Percentiles rank a stretch among this genome's conserved stretches.
phyloP scores from a whole-genome alignment of 2,329 filamentous ascomycete species.

The Colletotrichum lentis region DNA sequence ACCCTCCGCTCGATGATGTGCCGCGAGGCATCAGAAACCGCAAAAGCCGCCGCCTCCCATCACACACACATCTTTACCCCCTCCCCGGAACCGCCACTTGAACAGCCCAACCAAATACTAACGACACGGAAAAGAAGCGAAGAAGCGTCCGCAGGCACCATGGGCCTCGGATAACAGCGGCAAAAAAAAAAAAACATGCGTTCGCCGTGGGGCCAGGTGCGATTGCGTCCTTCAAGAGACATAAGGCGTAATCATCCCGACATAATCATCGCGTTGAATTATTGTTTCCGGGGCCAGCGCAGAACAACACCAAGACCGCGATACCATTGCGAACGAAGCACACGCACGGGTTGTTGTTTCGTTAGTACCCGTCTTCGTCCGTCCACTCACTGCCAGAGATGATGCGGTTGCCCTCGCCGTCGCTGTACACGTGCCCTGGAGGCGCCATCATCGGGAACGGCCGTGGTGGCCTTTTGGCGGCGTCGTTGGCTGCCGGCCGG shows the following conservation, averaged over 20 bases:
- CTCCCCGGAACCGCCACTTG: neutral
- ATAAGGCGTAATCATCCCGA: conserved; percentile 36
- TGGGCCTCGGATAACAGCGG: conserved; percentile 3
- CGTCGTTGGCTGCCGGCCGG: conserved; percentile 52
- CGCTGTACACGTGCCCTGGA: conserved; percentile 59
- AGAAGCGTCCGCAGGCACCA: neutral
- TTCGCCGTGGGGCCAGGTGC: conserved; percentile 3
- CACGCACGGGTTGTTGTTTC: too few relatives aligned
- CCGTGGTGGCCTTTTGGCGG: conserved; percentile 60
- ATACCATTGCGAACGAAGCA: too few relatives aligned
- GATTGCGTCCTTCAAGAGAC: conserved; percentile 23
- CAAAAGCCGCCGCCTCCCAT: neutral
- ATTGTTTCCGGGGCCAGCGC: neutral
- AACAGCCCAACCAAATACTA: conserved; percentile 14
- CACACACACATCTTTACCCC: neutral
- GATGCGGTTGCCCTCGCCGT: conserved; percentile 68
- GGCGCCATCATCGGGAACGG: conserved; percentile 62
- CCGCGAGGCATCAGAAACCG: conserved; percentile 14
- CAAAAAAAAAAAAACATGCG: too few relatives aligned
- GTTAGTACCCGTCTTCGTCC: conserved; percentile 67
- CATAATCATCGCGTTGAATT: conserved; percentile 28
- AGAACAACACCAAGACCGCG: neutral
- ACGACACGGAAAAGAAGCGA: conserved; percentile 26
- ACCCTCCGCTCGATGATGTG: neutral
- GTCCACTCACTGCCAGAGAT: conserved; percentile 73